Conservation (phyloP, 2,329 filamentous ascomycete genomes). For the Fusarium phyllophilum region DNA sequence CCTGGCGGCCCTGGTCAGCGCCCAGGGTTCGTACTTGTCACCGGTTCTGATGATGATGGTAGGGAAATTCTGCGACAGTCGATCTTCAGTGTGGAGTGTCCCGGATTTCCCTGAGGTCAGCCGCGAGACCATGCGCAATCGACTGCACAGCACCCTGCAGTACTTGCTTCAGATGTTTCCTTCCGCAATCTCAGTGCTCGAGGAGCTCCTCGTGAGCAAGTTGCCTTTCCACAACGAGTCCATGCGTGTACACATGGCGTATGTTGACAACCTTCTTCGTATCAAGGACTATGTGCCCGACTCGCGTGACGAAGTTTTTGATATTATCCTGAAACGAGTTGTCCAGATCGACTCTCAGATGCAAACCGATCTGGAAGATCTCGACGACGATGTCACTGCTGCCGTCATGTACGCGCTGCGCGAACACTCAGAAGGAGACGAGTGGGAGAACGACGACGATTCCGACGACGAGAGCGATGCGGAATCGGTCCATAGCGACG, state of each 20-base stretch:
- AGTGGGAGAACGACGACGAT: slow-evolving; percentile 63
- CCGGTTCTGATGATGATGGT: slow-evolving; percentile 84
- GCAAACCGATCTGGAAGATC: slow-evolving; percentile 90
- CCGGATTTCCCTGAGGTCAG: slow-evolving; percentile 68
- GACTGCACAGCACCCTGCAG: slow-evolving; percentile 79
- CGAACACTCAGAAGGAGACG: slow-evolving; percentile 38
- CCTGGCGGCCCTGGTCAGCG: slow-evolving; percentile 78
- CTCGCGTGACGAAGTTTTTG: slow-evolving; percentile 81
- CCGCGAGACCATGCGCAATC: slow-evolving; percentile 72
- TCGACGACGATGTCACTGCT: slow-evolving; percentile 88
- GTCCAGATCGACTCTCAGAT: slow-evolving; percentile 97
- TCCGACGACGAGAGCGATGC: slow-evolving; percentile 69
- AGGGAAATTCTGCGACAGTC: slow-evolving; percentile 73
- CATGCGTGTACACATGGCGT: slow-evolving; percentile 83
- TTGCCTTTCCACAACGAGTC: slow-evolving; percentile 84
- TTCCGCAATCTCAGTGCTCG: slow-evolving; percentile 76
- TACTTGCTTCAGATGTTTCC: slow-evolving; percentile 85
- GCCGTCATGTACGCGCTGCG: slow-evolving; percentile 68
- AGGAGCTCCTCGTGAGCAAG: slow-evolving; percentile 71
- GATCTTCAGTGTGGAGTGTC: slow-evolving; percentile 58
- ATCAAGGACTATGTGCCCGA: slow-evolving; percentile 82
- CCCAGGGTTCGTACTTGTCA: slow-evolving; percentile 81
- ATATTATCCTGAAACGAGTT: slow-evolving; percentile 84
- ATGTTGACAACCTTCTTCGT: slow-evolving; percentile 83
- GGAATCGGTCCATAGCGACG: slow-evolving; percentile 77